Evolutionary conservation across 2,329 filamentous ascomycete species (phyloP), one percentile per base, ranked within the genome.

Genomic region (Dothideomycetes sp.): DNA sequence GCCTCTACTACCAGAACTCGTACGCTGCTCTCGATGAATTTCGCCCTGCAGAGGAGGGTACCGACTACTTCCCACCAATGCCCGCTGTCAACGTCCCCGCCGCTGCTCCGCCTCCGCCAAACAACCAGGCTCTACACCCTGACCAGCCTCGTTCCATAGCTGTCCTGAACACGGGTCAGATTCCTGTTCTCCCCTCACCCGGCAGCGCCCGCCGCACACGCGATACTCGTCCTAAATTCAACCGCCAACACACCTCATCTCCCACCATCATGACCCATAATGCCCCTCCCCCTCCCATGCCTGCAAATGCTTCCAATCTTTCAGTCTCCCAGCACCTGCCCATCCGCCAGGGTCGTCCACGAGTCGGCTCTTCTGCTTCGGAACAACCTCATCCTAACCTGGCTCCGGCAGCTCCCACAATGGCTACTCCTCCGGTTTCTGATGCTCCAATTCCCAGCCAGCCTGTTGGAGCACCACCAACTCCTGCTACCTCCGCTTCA

Each of bases 61-160:
- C 75, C 33, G 87, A 91, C 53, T 94, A 94, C 60, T 94, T 94
- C 53, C 83, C 85, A 22, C 80, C 81, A 16, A 81, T 78, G 71
- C 63, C 74, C 36, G 65, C 62, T 17, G 62, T 64, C 22, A 28
- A 40, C 8, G 47, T 59, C 9, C 59, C 65, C 20, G 64, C 63
- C 7, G 55, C 64, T 46, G 51, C 54, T 10, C 48, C 51, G 23
- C 47, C 53, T 47, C 30, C 58, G 43, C 53, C 63, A 40, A 43
- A 59, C 45, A 51, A 56, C 47, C 51, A 56, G 41, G 54, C 64
- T 50, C 47, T 62, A 61, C 51, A 48, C 59, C 60, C 65, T 31
- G 62, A 67, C 52, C 52, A 70, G 43, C 62, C 68, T 18, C 78
- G 80, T 46, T 82, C 84, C 5, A 94, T 95, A 53, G 77, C 86